A percentile compares a stretch with the other conserved stretches of the same genome.
phyloP scores from a whole-genome alignment of 805 yeast genomes.

The Barnettozyma sucrosica region DNA sequence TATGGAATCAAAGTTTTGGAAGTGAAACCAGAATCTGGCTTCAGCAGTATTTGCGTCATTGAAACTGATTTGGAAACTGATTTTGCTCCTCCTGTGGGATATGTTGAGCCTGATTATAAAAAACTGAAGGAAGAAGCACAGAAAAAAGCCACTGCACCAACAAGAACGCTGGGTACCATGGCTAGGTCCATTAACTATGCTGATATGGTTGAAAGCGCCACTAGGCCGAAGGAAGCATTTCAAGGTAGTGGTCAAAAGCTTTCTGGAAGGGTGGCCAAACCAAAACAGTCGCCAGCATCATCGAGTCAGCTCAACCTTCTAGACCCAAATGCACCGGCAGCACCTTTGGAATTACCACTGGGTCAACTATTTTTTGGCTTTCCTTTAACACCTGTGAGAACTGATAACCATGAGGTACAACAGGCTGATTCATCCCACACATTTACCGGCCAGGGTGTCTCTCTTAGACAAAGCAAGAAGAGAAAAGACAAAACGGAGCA shows the following conservation, averaged over 20 bases:
- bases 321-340: conserved; percentile 58
- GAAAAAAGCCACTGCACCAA: conserved; percentile 6
- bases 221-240: conserved; percentile 31
- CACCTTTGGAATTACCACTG: conserved; percentile 65
- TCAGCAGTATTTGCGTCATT: conserved; percentile 80
- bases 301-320: conserved; percentile 35
- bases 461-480: conserved; percentile 64
- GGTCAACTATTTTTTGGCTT: conserved; percentile 93
- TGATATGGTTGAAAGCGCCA: conserved; percentile 43
- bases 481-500: conserved; percentile 55
- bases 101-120: conserved; percentile 80
- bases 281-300: conserved; percentile 6
- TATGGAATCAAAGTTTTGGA: conserved; percentile 83
- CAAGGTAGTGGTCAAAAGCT: conserved; percentile 65
- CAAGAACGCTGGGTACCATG: conserved; percentile 42
- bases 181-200: conserved; percentile 67
- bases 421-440: conserved; percentile 19
- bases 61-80: conserved; percentile 97
- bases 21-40: conserved; percentile 66
- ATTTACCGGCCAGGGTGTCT: conserved; percentile 68
- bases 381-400: conserved; percentile 52
- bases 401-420: conserved; percentile 29
- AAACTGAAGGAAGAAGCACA: conserved; percentile 17
- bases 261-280: conserved; percentile 48
- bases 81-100: conserved; percentile 98